Conservation (phyloP, 83 land plant species). For the Thuja plicata region DNA sequence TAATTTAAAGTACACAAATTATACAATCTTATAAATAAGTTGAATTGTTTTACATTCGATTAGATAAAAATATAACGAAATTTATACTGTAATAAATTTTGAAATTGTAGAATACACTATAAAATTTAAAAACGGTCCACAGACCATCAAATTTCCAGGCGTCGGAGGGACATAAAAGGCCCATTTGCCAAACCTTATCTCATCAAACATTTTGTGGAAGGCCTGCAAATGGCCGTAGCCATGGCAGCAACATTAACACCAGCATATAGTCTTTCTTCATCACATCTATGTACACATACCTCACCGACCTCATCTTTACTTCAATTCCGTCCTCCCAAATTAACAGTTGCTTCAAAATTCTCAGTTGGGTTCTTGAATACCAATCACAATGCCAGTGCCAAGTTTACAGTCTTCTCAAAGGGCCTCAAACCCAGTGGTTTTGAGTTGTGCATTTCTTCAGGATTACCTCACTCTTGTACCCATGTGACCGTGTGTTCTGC, state of each 20-base stretch:
- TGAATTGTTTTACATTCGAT: too few relatives aligned
- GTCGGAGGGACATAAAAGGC: too few relatives aligned
- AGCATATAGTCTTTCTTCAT: not conserved
- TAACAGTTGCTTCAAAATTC: not conserved
- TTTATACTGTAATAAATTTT: too few relatives aligned
- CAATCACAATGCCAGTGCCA: not conserved
- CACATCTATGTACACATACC: not conserved
- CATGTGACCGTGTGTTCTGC: not conserved
- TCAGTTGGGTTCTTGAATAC: conserved; percentile 10
- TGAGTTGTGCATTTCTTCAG: not conserved
- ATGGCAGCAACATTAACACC: not conserved
- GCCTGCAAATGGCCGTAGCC: not conserved
- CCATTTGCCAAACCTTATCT: not conserved
- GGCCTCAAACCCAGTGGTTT: not conserved
- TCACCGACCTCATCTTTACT: not conserved
- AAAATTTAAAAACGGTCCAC: too few relatives aligned
- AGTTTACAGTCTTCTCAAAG: not conserved
- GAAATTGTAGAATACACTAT: too few relatives aligned
- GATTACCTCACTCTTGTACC: not conserved
- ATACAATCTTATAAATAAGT: too few relatives aligned
- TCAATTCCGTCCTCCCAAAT: not conserved
- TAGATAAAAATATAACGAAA: too few relatives aligned
- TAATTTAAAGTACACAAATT: too few relatives aligned
- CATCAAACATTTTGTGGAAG: not conserved
- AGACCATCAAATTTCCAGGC: too few relatives aligned